A percentile compares a stretch with the other conserved stretches of the same genome.
Conservation (phyloP, 805 yeast species). For the Clavispora carvajalis region DNA sequence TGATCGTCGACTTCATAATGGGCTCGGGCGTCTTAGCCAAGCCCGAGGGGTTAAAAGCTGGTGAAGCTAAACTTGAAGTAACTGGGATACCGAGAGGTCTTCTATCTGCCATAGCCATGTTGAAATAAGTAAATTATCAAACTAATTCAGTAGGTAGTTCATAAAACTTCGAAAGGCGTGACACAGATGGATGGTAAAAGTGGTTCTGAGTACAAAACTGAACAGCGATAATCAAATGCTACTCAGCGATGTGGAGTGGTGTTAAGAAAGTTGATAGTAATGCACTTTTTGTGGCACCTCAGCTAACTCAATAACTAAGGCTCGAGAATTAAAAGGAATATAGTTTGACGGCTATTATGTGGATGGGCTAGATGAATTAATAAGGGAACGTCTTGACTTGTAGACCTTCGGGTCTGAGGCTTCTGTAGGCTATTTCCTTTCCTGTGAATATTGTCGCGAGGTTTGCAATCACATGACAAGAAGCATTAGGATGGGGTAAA, state of each 20-base stretch:
- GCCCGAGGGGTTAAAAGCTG: constrained; percentile 33
- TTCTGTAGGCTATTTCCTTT: neutral
- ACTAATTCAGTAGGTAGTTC: neutral
- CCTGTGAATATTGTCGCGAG: constrained; percentile 1
- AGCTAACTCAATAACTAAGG: constrained; percentile 7
- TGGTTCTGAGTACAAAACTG: constrained; percentile 2
- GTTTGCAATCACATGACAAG: neutral
- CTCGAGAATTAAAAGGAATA: neutral
- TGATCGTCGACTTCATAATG: constrained; percentile 12
- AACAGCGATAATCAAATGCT: constrained; percentile 18
- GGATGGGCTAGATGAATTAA: neutral
- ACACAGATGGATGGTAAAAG: neutral
- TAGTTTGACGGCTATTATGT: neutral
- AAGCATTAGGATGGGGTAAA: neutral
- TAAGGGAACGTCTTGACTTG: neutral
- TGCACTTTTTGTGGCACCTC: neutral
- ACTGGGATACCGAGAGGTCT: constrained; percentile 56
- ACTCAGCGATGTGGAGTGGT: neutral
- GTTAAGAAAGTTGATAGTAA: neutral
- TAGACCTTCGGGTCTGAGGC: neutral
- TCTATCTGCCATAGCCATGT: constrained; percentile 64
- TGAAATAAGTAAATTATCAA: neutral
- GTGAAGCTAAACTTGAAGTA: constrained; percentile 42
- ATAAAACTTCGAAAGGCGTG: neutral
- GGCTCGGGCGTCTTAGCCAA: constrained; percentile 10